Base-by-base conservation (phyloP, 441 rosid genomes). In the Capsella rubella region DNA sequence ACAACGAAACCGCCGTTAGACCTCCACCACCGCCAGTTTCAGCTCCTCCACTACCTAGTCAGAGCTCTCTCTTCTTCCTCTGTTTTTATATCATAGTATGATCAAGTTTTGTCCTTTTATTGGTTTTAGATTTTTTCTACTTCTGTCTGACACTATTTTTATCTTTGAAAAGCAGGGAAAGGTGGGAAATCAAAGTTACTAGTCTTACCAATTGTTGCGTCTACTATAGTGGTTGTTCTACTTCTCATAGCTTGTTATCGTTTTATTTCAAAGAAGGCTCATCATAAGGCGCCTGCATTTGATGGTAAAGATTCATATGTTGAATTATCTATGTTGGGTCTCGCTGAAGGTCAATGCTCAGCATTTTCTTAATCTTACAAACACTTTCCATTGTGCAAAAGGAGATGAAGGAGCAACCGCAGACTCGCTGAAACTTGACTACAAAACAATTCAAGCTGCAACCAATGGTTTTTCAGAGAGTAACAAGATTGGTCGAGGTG, bases 401-500 rank as follows among this genome's bases (percentile, higher is more conserved):
- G 77, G n/a, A 11, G 43, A 67, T 35, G 78, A 79, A 8, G 65
- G 77, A 16, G 27, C 69, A 27, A 69, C 58, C 7, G 64, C 32
- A 15, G 80, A 67, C 4, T 79, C 81, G 3, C 46, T 76, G 47
- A 74, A 61, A 27, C 34, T 65, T 25, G 71, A 64, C 21, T 40
- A 79, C 12, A 60, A 10, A 35, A 49, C 69, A 0, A 57, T 82
- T 25, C 69, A 49, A 49, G 69, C 21, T 28, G 80, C 79, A 37
- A 81, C 84, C 3, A 51, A 78, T 64, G 29, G 63, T 35, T 81
- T 67, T 39, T 71, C 80, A 10, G 28, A 65, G n/a, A 49, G 40
- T 21, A 74, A 69, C 15, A 80, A 77, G 70, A 78, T 83, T 25
- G 84, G 87, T 6, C 55, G 58, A 51, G 86, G 86, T 66, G 85